Conservation (phyloP, 129 eudicot genomes). For the Erigeron canadensis region DNA sequence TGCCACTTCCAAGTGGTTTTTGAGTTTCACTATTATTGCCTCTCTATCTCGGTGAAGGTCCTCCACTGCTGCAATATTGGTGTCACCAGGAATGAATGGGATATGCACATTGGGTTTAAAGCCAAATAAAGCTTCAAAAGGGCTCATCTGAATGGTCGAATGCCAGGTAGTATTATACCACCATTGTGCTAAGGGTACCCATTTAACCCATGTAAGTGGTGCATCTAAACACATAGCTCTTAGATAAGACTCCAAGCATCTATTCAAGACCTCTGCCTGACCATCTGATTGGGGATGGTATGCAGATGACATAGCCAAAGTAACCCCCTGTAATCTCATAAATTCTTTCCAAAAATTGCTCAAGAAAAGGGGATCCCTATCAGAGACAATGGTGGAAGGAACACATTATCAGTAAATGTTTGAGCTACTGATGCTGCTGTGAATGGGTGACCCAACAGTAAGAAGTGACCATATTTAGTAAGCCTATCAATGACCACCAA, state of each 20-base stretch:
- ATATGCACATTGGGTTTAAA: too few relatives aligned
- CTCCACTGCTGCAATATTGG: too few relatives aligned
- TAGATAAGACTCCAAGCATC: neutral
- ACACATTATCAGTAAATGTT: neutral
- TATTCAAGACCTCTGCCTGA: neutral
- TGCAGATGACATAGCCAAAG: neutral
- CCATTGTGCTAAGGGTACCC: too few relatives aligned
- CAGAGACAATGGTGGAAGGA: neutral
- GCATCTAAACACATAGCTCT: neutral
- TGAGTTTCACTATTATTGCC: too few relatives aligned
- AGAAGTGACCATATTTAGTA: neutral
- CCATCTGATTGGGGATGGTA: slow-evolving; percentile 6
- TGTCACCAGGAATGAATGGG: too few relatives aligned
- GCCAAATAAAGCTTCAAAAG: too few relatives aligned
- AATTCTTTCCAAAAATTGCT: too few relatives aligned
- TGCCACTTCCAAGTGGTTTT: too few relatives aligned
- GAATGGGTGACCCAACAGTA: neutral
- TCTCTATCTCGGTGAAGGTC: too few relatives aligned
- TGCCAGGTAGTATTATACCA: too few relatives aligned
- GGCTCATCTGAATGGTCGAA: too few relatives aligned
- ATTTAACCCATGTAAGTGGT: neutral
- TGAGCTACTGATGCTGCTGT: neutral
- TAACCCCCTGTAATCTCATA: too few relatives aligned
- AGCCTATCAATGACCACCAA: neutral
- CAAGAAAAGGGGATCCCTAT: neutral